These are phyloP conservation scores for Pelargonium citronellum DNA, from an alignment of 441 rosid genomes.

Conservation along the genomic window DNA sequence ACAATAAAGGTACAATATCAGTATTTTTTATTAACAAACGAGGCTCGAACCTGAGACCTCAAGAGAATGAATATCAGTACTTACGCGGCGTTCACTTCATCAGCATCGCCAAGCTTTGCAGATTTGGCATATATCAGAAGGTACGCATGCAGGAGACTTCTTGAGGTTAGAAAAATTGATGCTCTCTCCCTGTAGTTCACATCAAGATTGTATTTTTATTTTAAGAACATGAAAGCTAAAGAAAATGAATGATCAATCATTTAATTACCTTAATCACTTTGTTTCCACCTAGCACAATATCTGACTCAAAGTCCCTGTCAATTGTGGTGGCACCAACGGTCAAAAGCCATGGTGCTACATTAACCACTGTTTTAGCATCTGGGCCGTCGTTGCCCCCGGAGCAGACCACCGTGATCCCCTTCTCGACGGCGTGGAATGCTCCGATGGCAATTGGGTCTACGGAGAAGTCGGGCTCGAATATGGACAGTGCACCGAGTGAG, in stretches of 20 bases:
- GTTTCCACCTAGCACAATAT: constrained; percentile 51
- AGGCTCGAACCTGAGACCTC: no score
- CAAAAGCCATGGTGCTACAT: constrained; percentile 70
- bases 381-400: constrained; percentile 84
- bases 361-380: constrained; percentile 38
- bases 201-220: no score
- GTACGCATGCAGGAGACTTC: constrained; percentile 41
- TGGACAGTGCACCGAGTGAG: constrained; percentile 47
- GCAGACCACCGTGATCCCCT: constrained; percentile 66
- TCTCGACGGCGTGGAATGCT: constrained; percentile 64
- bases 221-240: no score
- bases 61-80: not conserved
- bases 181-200: constrained; percentile 49
- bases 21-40: no score
- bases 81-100: constrained; percentile 48
- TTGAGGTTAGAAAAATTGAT: constrained; percentile 51
- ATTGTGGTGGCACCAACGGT: constrained; percentile 79
- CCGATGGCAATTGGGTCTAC: constrained; percentile 72
- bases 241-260: no score
- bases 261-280: constrained; percentile 49
- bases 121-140: constrained; percentile 48
- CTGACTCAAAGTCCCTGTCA: constrained; percentile 66
- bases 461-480: constrained; percentile 25
- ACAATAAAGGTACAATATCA: no score
- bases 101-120: constrained; percentile 34